A percentile compares a stretch with the other conserved stretches of the same genome.
Conservation (phyloP, 2,329 filamentous ascomycete genomes). For the Pseudogymnoascus sp. region DNA sequence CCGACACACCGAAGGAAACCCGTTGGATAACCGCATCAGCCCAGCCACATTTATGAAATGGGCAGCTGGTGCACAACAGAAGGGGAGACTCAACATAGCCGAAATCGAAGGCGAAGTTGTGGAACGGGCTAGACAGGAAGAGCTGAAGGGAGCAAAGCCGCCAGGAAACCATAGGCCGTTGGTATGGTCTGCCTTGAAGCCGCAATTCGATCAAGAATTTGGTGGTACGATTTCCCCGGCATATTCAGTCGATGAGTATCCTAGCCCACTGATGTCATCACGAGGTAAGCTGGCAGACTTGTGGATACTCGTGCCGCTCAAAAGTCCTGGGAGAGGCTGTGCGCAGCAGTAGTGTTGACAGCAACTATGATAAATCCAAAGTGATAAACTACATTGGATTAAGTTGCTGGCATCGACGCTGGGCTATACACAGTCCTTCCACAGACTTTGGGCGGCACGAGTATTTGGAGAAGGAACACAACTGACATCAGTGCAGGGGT, state of each 20-base stretch:
- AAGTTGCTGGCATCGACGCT: neutral
- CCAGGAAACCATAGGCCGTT: slow-evolving; percentile 21
- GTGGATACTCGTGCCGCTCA: neutral
- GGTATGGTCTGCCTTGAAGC: neutral
- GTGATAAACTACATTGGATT: neutral
- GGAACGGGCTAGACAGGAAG: slow-evolving; percentile 50
- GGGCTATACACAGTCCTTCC: too few relatives aligned
- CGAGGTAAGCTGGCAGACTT: slow-evolving; percentile 16
- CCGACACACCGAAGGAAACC: slow-evolving; percentile 31
- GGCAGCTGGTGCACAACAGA: slow-evolving; percentile 29
- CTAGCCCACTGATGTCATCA: slow-evolving; percentile 17
- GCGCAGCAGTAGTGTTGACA: neutral
- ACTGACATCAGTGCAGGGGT: neutral
- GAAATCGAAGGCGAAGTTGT: slow-evolving; percentile 50
- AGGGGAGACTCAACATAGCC: slow-evolving; percentile 30
- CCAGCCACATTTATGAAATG: slow-evolving; percentile 38
- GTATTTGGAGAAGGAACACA: neutral
- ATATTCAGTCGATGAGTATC: slow-evolving; percentile 15
- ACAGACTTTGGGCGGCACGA: neutral
- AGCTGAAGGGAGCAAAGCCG: slow-evolving; percentile 14
- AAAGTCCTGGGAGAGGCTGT: neutral
- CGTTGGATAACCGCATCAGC: slow-evolving; percentile 32
- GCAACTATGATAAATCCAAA: neutral
- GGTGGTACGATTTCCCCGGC: slow-evolving; percentile 19
- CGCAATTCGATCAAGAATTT: slow-evolving; percentile 25